phyloP scores from a whole-genome alignment of 805 yeast genomes.

The Nakazawaea wickerhamii region DNA sequence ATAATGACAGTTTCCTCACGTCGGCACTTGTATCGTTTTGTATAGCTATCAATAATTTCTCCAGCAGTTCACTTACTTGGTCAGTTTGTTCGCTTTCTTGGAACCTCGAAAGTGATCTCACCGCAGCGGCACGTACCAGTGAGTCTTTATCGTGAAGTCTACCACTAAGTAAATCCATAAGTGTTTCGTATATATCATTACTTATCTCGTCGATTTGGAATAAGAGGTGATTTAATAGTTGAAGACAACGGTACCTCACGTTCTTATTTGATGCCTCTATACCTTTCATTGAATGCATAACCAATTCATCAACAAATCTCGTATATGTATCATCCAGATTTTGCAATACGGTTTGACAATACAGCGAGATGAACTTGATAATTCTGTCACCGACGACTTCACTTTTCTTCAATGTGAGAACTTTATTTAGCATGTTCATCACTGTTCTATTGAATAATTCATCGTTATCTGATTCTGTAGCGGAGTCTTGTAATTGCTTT shows the following conservation, averaged over 20 bases:
- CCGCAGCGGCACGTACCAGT: conserved; percentile 76
- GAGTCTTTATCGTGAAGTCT: conserved; percentile 75
- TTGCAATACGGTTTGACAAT: conserved; percentile 43
- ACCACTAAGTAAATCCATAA: conserved; percentile 54
- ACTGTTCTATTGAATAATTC: conserved; percentile 58
- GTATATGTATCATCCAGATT: conserved; percentile 31
- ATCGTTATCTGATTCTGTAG: conserved; percentile 45
- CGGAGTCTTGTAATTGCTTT: conserved; percentile 50
- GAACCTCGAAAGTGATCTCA: conserved; percentile 70
- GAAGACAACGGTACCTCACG: conserved; percentile 78
- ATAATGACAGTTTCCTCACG: conserved; percentile 78
- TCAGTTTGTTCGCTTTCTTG: conserved; percentile 47
- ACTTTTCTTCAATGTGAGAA: conserved; percentile 62
- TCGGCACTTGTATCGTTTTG: conserved; percentile 83
- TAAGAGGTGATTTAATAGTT: conserved; percentile 65
- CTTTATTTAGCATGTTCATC: conserved; percentile 55
- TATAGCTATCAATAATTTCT: conserved; percentile 43
- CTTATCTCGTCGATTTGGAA: conserved; percentile 71
- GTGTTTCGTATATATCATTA: conserved; percentile 58
- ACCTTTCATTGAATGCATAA: conserved; percentile 71
- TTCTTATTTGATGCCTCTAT: conserved; percentile 68
- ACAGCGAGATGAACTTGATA: conserved; percentile 60
- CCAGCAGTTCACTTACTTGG: conserved; percentile 40
- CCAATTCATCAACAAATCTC: conserved; percentile 53
- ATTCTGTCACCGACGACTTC: conserved; percentile 72